phyloP scores from a whole-genome alignment of 2,329 filamentous ascomycete species.

The Aspergillus tanneri region DNA sequence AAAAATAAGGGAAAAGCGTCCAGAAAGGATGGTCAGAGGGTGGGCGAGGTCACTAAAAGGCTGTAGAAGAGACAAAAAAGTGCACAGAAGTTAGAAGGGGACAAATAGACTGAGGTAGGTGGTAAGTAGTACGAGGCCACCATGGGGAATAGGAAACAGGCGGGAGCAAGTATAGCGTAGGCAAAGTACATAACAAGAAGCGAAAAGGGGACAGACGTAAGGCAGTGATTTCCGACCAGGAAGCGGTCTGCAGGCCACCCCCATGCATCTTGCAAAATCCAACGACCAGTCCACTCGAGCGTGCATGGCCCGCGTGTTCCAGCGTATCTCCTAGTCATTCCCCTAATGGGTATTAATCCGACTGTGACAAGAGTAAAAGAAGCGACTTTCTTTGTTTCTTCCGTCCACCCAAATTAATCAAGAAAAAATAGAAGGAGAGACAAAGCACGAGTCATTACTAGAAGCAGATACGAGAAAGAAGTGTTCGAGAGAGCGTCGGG shows the following conservation, averaged over 20 bases:
- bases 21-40: constrained; percentile 25
- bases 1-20: constrained; percentile 19
- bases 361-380: constrained; percentile 18
- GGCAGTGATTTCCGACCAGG: too few species aligned
- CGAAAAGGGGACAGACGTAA: constrained; percentile 29
- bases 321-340: constrained; percentile 26
- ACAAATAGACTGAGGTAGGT: constrained; percentile 18
- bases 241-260: too few species aligned
- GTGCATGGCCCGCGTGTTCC: constrained; percentile 22
- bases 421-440: background rate
- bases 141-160: constrained; percentile 28
- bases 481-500: constrained; percentile 33
- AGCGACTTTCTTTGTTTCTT: constrained; percentile 26
- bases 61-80: constrained; percentile 22
- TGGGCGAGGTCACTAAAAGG: constrained; percentile 28
- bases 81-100: constrained; percentile 20
- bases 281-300: constrained; percentile 21
- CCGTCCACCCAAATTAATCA: constrained; percentile 23
- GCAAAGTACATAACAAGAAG: constrained; percentile 43
- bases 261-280: constrained; percentile 25
- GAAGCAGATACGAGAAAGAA: constrained; percentile 32
- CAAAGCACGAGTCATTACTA: constrained; percentile 32
- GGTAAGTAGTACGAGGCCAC: constrained; percentile 20
- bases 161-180: constrained; percentile 37
- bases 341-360: constrained; percentile 25